These are phyloP conservation scores for Boletus edulis DNA, from an alignment of 768 basidiomycete genomes.

Conservation along the genomic window DNA sequence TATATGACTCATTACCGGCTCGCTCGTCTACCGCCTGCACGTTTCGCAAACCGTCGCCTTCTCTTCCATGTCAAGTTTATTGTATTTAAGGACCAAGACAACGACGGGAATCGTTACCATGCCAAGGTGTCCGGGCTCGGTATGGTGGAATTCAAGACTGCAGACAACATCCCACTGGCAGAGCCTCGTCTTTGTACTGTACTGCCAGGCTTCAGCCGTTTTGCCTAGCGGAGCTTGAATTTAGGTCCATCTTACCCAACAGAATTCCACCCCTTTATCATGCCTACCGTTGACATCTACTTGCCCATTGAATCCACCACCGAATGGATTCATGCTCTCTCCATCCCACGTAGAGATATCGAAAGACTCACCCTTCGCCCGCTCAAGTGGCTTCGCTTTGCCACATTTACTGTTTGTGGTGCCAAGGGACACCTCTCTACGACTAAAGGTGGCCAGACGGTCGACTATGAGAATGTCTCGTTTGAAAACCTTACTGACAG, in stretches of 20 bases:
- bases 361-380: no score
- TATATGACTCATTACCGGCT: not conserved
- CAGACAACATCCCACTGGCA: not conserved
- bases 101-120: not conserved
- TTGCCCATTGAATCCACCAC: not conserved
- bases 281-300: not conserved
- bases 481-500: not conserved
- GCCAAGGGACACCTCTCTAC: no score
- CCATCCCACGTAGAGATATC: not conserved
- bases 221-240: constrained; percentile 21
- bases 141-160: not conserved
- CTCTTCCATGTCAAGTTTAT: not conserved
- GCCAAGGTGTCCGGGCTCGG: not conserved
- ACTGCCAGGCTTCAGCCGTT: no score
- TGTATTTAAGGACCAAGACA: not conserved
- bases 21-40: not conserved
- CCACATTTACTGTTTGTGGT: no score
- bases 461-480: not conserved
- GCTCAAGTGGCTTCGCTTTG: not conserved
- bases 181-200: not conserved
- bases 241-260: no score
- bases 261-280: no score
- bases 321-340: not conserved
- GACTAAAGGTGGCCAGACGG: not conserved
- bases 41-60: no score